Percentiles rank a stretch among this genome's conserved stretches.
phyloP scores from a whole-genome alignment of 2,329 filamentous ascomycete genomes.

The Botrytis hyacinthi region DNA sequence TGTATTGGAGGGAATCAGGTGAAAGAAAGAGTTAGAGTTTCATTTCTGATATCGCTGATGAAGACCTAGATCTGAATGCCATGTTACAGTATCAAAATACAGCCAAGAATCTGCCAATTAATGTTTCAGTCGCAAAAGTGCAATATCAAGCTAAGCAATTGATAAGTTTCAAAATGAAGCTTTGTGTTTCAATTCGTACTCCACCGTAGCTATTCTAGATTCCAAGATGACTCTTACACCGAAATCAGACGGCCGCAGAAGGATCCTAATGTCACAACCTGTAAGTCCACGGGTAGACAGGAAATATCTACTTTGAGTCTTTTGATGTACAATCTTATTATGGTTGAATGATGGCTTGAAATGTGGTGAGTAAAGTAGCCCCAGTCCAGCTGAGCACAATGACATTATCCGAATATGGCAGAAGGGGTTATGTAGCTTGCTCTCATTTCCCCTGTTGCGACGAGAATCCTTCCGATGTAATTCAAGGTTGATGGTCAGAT shows the following conservation, averaged over 20 bases:
- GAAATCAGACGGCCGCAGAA: slow-evolving; percentile 1
- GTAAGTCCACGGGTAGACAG: neutral
- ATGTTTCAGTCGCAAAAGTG: slow-evolving; percentile 1
- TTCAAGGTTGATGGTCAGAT: neutral
- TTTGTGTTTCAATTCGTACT: slow-evolving; percentile 8
- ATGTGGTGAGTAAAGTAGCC: neutral
- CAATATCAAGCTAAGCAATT: neutral
- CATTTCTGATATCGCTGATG: neutral
- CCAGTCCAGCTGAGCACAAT: slow-evolving; percentile 1
- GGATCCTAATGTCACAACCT: neutral
- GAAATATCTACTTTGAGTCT: neutral
- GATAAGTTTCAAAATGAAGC: neutral
- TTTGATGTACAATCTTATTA: neutral
- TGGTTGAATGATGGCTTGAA: neutral
- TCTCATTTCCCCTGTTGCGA: neutral
- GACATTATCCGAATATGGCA: neutral
- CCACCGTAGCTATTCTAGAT: neutral
- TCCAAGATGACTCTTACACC: slow-evolving; percentile 1
- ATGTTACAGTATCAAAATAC: neutral
- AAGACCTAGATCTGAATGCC: neutral
- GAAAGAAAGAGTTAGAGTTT: neutral
- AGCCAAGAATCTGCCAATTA: neutral
- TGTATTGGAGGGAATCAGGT: neutral
- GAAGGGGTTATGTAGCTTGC: neutral
- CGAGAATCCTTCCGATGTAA: neutral